These are phyloP conservation scores for Garcia nutans DNA, from an alignment of 345 rosid species.

Conservation along the genomic window DNA sequence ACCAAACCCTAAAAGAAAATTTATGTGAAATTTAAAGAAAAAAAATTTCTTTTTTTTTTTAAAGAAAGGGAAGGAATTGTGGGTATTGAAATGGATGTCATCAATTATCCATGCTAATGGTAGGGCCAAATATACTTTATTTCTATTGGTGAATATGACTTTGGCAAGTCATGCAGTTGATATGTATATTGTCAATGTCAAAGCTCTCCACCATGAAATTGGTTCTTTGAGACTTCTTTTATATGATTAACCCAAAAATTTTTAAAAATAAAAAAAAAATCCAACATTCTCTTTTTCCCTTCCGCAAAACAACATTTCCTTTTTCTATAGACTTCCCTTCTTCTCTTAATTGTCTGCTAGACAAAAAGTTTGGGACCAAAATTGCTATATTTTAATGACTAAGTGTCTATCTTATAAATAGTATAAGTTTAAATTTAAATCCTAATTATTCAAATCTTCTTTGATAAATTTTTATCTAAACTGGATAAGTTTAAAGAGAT, in stretches of 20 bases:
- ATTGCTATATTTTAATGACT: too few relatives aligned
- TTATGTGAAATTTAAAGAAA: neutral
- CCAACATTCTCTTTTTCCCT: neutral
- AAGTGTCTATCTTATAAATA: too few relatives aligned
- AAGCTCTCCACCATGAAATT: neutral
- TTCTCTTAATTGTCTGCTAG: neutral
- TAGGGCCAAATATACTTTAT: slow-evolving; percentile 10
- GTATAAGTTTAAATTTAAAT: too few relatives aligned
- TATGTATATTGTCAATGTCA: neutral
- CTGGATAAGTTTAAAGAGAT: too few relatives aligned
- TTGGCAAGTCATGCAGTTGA: slow-evolving; percentile 16
- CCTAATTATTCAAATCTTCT: too few relatives aligned
- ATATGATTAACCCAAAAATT: neutral
- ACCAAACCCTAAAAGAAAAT: neutral
- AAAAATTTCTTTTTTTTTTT: too few relatives aligned
- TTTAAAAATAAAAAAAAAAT: neutral
- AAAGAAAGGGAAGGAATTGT: neutral
- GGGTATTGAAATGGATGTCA: neutral
- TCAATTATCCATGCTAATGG: slow-evolving; percentile 2
- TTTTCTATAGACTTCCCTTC: neutral
- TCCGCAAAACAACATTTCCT: neutral
- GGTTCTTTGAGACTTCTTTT: neutral
- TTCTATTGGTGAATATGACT: slow-evolving; percentile 12
- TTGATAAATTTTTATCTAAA: too few relatives aligned
- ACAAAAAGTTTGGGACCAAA: neutral